Base-by-base conservation (phyloP, 768 basidiomycete genomes). In the Lentinula sp. region DNA sequence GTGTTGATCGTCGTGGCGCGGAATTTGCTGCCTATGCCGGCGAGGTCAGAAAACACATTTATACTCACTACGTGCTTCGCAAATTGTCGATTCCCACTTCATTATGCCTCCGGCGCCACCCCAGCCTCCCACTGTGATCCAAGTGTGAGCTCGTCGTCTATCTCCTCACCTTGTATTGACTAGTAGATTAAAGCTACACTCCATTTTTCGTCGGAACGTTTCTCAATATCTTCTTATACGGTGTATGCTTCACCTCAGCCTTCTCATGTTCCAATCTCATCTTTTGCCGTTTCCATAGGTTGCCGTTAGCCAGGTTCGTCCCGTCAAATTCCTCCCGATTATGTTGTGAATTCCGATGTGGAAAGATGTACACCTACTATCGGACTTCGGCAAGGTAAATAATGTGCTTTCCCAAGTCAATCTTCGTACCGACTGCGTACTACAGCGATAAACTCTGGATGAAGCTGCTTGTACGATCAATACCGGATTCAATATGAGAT, bases 161-260 rank as follows among this genome's bases (percentile, higher is more conserved):
- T 50, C 32, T 8, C 16, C 33, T n/a, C 6, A 16, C 9, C 28
- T 6, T 56, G 36, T 37, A 28, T 23, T 23, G 36, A 55, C 39
- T 16, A 39, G 1, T 43, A 18, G 13, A 10, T 53, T 32, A 35
- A 41, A 61, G 60, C 6, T 61, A 55, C 18, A 41, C 60, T 10
- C 60, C 60, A 15, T 46, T 61, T 33, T 41, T 61, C 32, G 46
- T 61, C 10, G 60, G 60, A 33, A 41, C 60, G 15, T 56, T 61
- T 20, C 60, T 61, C 6, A 55, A 45, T 20, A 56, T 52, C 23
- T 43, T 56, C 16, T 33, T 61, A 18, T 61, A 61, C 41, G 60
- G 60, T 28, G 60, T 61, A 43, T 18, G 61, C 51, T 28, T 16
- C 13, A n/a, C 35, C 20, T 15, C 42, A 43, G 28, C 28, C 28